Evolutionary conservation across 2,329 filamentous ascomycete species (phyloP).

Genomic region (Corinectria fuckeliana): DNA sequence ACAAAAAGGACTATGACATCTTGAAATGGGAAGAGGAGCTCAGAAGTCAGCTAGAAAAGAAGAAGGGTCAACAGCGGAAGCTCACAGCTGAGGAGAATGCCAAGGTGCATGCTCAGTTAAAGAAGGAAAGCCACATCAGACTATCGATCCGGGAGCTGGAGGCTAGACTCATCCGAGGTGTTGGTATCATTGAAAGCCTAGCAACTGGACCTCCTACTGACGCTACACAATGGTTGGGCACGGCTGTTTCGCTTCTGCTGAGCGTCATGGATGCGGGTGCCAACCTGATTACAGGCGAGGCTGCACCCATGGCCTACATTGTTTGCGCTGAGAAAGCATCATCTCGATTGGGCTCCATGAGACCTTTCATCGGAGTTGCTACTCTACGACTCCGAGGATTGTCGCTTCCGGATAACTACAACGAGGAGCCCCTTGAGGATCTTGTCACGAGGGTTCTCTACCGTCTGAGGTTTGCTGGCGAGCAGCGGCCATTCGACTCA

Average conservation of each 20-base stretch:
- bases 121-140: conserved; percentile 84
- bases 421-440: conserved; percentile 81
- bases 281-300: conserved; percentile 80
- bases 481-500: conserved; percentile 91
- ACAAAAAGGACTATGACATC: conserved; percentile 92
- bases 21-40: conserved; percentile 97
- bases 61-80: conserved; percentile 91
- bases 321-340: conserved; percentile 79
- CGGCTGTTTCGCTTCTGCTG: conserved; percentile 76
- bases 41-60: conserved; percentile 83
- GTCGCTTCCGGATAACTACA: conserved; percentile 73
- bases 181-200: conserved; percentile 84
- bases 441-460: conserved; percentile 90
- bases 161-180: conserved; percentile 77
- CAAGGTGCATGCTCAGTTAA: conserved; percentile 89
- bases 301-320: conserved; percentile 79
- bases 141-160: conserved; percentile 73
- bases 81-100: conserved; percentile 86
- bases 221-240: conserved; percentile 84
- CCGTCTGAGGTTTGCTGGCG: conserved; percentile 85
- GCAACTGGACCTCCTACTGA: conserved; percentile 90
- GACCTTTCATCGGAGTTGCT: conserved; percentile 86
- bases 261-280: conserved; percentile 80
- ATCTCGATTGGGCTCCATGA: conserved; percentile 74
- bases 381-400: conserved; percentile 81